Percentiles rank a stretch among this genome's conserved stretches.
Conservation (phyloP, 306 rosid genomes). For the Gillenia trifoliata region DNA sequence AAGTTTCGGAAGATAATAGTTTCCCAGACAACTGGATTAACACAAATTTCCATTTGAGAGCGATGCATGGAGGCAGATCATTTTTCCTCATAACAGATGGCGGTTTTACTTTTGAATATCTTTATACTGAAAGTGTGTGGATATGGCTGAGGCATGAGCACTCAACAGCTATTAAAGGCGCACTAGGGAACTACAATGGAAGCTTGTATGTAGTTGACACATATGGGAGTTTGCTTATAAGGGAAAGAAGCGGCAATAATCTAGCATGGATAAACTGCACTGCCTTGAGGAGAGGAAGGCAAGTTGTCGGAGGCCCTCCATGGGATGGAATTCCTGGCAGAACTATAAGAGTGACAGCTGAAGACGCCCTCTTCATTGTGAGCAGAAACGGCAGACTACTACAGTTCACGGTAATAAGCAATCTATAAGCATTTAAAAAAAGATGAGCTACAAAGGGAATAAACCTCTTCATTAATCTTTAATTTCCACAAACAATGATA, state of each 20-base stretch:
- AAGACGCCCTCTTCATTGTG: constrained; percentile 85
- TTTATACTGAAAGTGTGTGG: constrained; percentile 70
- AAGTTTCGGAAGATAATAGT: constrained; percentile 38
- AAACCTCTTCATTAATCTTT: not conserved
- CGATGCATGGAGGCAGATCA: constrained; percentile 74
- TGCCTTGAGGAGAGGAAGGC: constrained; percentile 60
- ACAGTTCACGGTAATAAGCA: constrained; percentile 68
- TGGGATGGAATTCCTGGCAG: constrained; percentile 70
- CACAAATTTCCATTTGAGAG: constrained; percentile 58
- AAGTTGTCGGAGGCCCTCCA: constrained; percentile 69
- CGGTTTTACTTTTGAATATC: constrained; percentile 70
- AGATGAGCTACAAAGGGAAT: not conserved
- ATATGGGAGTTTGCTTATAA: constrained; percentile 64
- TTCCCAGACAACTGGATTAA: constrained; percentile 52
- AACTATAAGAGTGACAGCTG: constrained; percentile 47
- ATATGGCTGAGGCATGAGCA: constrained; percentile 88
- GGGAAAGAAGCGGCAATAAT: constrained; percentile 66
- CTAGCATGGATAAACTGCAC: constrained; percentile 76
- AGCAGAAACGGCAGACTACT: constrained; percentile 71
- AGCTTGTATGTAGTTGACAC: constrained; percentile 67
- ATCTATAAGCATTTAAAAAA: too few relatives aligned
- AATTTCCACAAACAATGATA: not conserved
- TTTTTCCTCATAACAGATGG: constrained; percentile 62
- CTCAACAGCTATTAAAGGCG: constrained; percentile 59
- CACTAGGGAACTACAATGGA: constrained; percentile 82